These are phyloP conservation scores for Aspergillus jensenii DNA, from an alignment of 2,329 filamentous ascomycete species.

Conservation along the genomic window DNA sequence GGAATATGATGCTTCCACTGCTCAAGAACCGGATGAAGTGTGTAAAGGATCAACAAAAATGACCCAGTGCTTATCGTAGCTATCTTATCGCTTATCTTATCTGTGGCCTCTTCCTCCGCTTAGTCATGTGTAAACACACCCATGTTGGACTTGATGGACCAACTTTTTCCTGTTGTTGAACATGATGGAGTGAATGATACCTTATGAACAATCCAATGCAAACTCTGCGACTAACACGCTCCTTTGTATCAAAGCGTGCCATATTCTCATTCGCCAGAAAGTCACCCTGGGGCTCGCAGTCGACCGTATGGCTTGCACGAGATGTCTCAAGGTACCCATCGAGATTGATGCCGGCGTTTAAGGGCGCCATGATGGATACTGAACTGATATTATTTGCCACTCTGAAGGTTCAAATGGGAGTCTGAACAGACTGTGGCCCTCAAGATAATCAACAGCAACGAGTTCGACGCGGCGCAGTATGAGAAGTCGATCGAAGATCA, in stretches of 20 bases:
- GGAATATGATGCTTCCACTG: background rate
- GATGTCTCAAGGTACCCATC: conserved; percentile 29
- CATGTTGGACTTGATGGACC: too few species aligned
- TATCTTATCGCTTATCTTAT: too few species aligned
- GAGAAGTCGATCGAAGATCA: conserved; percentile 30
- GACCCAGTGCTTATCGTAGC: too few species aligned
- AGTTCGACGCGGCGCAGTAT: conserved; percentile 9
- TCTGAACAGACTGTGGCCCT: conserved; percentile 23
- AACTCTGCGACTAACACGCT: background rate
- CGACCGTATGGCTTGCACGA: conserved; percentile 46
- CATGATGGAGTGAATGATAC: too few species aligned
- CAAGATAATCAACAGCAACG: conserved; percentile 29
- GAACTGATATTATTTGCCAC: background rate
- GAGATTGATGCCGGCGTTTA: too few species aligned
- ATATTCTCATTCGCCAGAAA: background rate
- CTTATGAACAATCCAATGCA: background rate
- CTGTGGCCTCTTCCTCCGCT: too few species aligned
- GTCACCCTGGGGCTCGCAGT: conserved; percentile 32
- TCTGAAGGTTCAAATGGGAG: conserved; percentile 13
- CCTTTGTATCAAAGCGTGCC: background rate
- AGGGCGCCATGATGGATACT: too few species aligned
- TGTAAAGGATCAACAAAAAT: background rate
- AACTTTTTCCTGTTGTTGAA: too few species aligned
- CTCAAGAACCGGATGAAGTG: background rate
- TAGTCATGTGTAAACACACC: too few species aligned